These are phyloP conservation scores for Mycena amicta DNA, from an alignment of 768 basidiomycete species.

Conservation along the genomic window DNA sequence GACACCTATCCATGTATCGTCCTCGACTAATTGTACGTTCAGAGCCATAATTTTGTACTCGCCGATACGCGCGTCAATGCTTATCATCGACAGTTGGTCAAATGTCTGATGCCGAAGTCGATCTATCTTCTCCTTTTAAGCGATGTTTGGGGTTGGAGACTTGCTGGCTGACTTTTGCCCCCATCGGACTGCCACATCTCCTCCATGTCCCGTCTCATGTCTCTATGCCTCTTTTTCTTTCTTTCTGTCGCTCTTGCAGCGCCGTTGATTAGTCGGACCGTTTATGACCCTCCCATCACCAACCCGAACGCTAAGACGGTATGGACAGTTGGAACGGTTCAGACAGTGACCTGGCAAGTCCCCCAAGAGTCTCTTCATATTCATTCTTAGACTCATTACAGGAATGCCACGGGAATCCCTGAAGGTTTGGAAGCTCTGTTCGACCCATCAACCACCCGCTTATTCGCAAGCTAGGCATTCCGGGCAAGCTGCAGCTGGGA, in stretches of 20 bases:
- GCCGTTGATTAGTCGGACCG: constrained; percentile 44
- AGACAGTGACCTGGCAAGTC: constrained; percentile 57
- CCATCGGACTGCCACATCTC: constrained; percentile 1
- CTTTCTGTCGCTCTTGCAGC: constrained; percentile 35
- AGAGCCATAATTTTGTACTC: too few relatives aligned
- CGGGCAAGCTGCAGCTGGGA: constrained; percentile 56
- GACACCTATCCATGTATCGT: too few relatives aligned
- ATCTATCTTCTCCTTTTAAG: constrained; percentile 9
- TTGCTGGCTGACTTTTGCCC: constrained; percentile 9
- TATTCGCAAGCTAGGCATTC: too few relatives aligned
- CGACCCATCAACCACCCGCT: too few relatives aligned
- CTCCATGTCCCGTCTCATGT: constrained; percentile 16
- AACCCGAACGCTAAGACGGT: constrained; percentile 47
- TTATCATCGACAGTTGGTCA: background rate
- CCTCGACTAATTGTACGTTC: too few relatives aligned
- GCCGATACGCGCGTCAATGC: background rate
- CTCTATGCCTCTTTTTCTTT: constrained; percentile 34
- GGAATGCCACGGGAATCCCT: constrained; percentile 6
- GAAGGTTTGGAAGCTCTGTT: background rate
- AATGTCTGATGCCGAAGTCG: constrained; percentile 6
- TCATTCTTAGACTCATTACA: background rate
- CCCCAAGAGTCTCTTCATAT: background rate
- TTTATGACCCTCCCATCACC: constrained; percentile 53
- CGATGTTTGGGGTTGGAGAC: constrained; percentile 6
- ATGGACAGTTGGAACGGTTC: constrained; percentile 51